A percentile compares a stretch with the other conserved stretches of the same genome.
Evolutionary conservation across 306 rosid genomes (phyloP).

Genomic region (Argentina anserina): DNA sequence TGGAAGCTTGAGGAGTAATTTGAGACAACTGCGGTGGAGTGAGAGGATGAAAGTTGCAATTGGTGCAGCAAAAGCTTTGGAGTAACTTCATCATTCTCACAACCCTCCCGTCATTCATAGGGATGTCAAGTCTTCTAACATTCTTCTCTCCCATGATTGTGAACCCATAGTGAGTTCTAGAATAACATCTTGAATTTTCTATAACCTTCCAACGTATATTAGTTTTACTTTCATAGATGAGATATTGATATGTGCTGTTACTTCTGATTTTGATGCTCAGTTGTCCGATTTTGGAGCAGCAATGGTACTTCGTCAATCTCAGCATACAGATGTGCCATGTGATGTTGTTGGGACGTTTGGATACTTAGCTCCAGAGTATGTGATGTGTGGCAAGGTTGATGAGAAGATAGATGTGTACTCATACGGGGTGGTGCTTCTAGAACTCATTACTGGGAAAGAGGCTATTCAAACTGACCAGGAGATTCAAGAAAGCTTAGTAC

Average conservation of each 20-base stretch:
- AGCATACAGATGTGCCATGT: conserved; percentile 14
- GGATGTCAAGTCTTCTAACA: conserved; percentile 46
- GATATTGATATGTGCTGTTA: background rate
- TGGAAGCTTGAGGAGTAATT: conserved; percentile 38
- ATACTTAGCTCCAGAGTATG: conserved; percentile 44
- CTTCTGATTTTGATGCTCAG: conserved; percentile 13
- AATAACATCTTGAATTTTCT: background rate
- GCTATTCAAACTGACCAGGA: conserved; percentile 36
- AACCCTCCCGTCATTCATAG: conserved; percentile 42
- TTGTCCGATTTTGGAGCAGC: conserved; percentile 49
- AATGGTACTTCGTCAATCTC: conserved; percentile 25
- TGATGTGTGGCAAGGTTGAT: conserved; percentile 44
- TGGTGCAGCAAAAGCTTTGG: conserved; percentile 39
- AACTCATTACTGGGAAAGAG: conserved; percentile 49
- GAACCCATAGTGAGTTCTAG: conserved; percentile 37
- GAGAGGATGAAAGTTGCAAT: conserved; percentile 44
- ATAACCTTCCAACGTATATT: background rate
- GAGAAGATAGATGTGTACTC: conserved; percentile 53
- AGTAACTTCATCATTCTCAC: conserved; percentile 45
- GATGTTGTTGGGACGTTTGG: conserved; percentile 42
- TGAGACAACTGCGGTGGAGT: conserved; percentile 30
- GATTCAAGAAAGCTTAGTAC: conserved; percentile 39
- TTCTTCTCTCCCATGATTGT: conserved; percentile 37
- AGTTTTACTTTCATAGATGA: background rate
- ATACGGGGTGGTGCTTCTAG: conserved; percentile 48